Conservation (phyloP, 768 basidiomycete genomes). For the Termitomyces sp. region DNA sequence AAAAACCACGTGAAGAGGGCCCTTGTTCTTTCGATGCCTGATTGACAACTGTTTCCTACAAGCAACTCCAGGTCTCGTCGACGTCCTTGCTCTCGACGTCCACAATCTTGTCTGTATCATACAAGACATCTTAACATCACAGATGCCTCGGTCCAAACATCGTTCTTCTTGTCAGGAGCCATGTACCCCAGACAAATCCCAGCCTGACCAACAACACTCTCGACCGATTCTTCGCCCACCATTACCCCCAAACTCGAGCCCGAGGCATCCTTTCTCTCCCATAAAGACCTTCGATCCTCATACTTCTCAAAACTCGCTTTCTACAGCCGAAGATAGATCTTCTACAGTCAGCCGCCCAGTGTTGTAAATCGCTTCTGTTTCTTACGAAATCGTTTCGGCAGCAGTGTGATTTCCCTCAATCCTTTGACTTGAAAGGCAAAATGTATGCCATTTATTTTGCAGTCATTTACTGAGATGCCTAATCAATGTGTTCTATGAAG, state of each 20-base stretch:
- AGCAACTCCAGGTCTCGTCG: background rate
- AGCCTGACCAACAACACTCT: conserved; percentile 10
- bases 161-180: conserved; percentile 15
- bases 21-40: conserved; percentile 14
- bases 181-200: conserved; percentile 10
- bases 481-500: conserved; percentile 5
- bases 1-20: conserved; percentile 8
- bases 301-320: conserved; percentile 8
- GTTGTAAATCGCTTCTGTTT: background rate
- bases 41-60: conserved; percentile 13
- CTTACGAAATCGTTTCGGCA: conserved; percentile 1
- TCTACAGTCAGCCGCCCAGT: conserved; percentile 3
- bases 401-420: conserved; percentile 5
- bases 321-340: conserved; percentile 6
- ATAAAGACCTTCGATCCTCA: conserved; percentile 9
- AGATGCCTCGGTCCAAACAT: conserved; percentile 18
- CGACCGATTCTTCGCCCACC: conserved; percentile 10
- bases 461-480: background rate
- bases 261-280: conserved; percentile 10
- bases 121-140: background rate
- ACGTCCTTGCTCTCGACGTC: conserved; percentile 7
- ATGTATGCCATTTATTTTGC: conserved; percentile 2
- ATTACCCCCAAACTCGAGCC: conserved; percentile 8
- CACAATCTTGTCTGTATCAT: background rate
- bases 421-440: background rate